Conservation (phyloP, 176 grass and related monocot genomes). For the Paspalum notatum region DNA sequence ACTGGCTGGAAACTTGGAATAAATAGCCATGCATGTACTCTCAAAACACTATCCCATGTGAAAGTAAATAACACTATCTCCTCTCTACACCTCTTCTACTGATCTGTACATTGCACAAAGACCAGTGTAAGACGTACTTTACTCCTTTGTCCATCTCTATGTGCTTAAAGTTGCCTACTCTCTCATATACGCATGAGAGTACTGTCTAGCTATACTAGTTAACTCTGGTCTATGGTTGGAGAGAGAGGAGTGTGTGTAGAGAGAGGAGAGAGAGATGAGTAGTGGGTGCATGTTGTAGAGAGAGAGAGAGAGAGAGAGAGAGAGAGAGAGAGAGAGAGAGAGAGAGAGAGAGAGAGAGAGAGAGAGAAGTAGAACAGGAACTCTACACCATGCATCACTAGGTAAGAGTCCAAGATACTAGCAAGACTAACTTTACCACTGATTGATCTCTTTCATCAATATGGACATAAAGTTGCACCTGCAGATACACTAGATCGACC, state of each 20-base stretch:
- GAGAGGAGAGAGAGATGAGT: too few relatives aligned
- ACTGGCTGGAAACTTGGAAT: conserved; percentile 14
- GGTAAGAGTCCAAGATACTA: conserved; percentile 40
- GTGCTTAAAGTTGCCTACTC: conserved; percentile 39
- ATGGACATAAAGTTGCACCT: conserved; percentile 64
- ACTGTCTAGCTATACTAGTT: conserved; percentile 36
- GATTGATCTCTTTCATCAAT: conserved; percentile 63
- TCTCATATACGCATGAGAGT: conserved; percentile 32
- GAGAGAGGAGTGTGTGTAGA: background rate
- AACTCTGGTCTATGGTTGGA: conserved; percentile 13
- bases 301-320: background rate
- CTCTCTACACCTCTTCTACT: background rate
- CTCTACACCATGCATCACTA: conserved; percentile 35
- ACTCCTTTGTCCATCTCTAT: conserved; percentile 34
- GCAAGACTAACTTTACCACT: conserved; percentile 57
- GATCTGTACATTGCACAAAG: conserved; percentile 38
- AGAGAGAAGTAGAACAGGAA: background rate
- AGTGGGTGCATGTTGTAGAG: too few relatives aligned
- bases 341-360: background rate
- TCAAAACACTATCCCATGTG: conserved; percentile 20
- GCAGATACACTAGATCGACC: conserved; percentile 44
- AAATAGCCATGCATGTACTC: conserved; percentile 31
- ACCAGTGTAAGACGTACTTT: conserved; percentile 32
- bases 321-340: background rate
- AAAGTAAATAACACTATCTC: background rate